Evolutionary conservation across 1,284 basidiomycete genomes (phyloP).

Genomic region (Marasmius tenuissimus): DNA sequence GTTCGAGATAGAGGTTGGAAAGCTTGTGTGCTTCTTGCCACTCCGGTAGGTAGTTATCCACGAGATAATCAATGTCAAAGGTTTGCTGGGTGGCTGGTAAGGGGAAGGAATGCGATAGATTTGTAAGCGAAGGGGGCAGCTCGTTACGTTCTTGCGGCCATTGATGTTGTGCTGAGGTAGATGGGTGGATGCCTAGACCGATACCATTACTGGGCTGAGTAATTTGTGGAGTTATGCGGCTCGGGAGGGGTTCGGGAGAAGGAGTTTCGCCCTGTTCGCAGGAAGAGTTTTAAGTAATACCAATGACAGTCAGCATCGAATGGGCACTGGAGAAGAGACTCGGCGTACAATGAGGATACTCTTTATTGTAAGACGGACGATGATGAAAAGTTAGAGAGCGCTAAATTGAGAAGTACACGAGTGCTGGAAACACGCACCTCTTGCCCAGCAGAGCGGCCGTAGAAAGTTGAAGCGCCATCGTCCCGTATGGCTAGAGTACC

Average conservation of each 20-base stretch:
- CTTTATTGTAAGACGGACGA: conserved; percentile 23
- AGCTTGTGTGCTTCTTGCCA: conserved; percentile 56
- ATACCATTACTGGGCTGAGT: background rate
- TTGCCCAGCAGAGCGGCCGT: conserved; percentile 62
- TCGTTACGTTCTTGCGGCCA: conserved; percentile 9
- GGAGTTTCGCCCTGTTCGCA: conserved; percentile 33
- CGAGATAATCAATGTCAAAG: conserved; percentile 46
- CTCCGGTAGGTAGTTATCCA: conserved; percentile 51
- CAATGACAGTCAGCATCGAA: background rate
- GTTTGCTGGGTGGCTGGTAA: conserved; percentile 34
- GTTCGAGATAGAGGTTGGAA: conserved; percentile 64
- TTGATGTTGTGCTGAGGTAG: background rate
- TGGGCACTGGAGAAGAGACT: conserved; percentile 1
- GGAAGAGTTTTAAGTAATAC: conserved; percentile 9
- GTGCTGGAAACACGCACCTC: conserved; percentile 42
- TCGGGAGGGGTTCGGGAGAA: conserved; percentile 13
- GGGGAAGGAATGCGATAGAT: conserved; percentile 56
- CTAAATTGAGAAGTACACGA: background rate
- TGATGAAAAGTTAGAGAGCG: background rate
- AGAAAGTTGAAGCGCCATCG: conserved; percentile 64
- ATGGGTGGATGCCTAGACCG: background rate
- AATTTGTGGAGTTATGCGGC: background rate
- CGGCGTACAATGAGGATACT: conserved; percentile 52
- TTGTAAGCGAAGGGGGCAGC: conserved; percentile 34
- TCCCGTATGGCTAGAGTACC: conserved; percentile 63